Base-by-base conservation (phyloP, 1,284 basidiomycete genomes). In the Fistulina hepatica region DNA sequence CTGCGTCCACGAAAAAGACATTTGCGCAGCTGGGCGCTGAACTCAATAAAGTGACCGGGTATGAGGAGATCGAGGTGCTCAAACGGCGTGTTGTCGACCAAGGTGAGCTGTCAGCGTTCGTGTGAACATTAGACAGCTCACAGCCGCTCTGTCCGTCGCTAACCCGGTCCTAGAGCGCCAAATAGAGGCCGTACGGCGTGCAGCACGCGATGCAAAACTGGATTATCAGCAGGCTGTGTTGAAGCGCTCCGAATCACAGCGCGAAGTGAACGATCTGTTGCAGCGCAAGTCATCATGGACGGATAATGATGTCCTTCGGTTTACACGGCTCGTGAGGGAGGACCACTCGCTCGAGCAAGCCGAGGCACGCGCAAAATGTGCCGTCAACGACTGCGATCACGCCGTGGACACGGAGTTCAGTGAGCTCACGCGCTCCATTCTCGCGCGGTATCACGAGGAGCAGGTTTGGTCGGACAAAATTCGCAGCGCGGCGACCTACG, bases 401-500 rank as follows among this genome's bases (percentile, higher is more conserved):
- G 72, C 71, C 1, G 85, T 90, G 15, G 92, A 97, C 50, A 69
- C 71, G 34, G 84, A 83, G 48, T 94, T 95, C 56, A 81, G 71
- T 48, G 78, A 77, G 51, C 69, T 95, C 43, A 86, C 92, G 79
- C 78, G 79, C 42, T 66, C 74, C 3, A 95, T 95, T 50, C 69
- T 97, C 40, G 76, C 73, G 36, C 69, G 91, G 21, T 97, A 97
- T 56, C 92, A 97, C 61, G 92, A 95, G 59, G 92, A 95, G 55
- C 92, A 97, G 57, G 78, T 94, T 5, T 97, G 92, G 92, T 90
- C 85, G 43, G 92, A 97, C 65, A 97, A 97, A 64, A 94, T 97
- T 46, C 75, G 92, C 27, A 88, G 84, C 48, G 82, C 86, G 28
- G 86, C 84, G 39, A 94, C 91, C 5, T 94, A 93, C 56, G 90